phyloP scores from a whole-genome alignment of 1,284 basidiomycete species.

The Pulveroboletus sp. region DNA sequence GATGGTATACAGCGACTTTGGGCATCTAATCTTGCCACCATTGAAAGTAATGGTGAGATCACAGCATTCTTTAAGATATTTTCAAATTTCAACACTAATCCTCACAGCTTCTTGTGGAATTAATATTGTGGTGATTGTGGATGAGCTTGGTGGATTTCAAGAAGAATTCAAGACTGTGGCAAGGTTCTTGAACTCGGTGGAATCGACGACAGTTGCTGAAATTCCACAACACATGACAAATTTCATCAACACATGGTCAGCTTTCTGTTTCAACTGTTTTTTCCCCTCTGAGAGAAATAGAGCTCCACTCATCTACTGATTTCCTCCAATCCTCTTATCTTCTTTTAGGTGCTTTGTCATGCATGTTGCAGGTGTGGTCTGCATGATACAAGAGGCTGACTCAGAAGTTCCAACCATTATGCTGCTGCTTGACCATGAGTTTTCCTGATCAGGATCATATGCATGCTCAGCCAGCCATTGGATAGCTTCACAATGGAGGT shows the following conservation, averaged over 20 bases:
- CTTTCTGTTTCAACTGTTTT: too few species aligned
- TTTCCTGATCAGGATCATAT: too few species aligned
- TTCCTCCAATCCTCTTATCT: too few species aligned
- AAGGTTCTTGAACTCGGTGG: background rate
- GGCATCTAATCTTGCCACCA: background rate
- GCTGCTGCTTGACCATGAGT: too few species aligned
- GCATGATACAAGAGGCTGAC: too few species aligned
- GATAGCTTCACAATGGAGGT: too few species aligned
- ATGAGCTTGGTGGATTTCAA: background rate
- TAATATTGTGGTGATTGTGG: background rate
- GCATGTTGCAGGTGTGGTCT: too few species aligned
- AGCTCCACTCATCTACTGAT: too few species aligned
- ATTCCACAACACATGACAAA: background rate
- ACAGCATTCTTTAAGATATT: background rate
- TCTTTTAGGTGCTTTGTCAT: too few species aligned
- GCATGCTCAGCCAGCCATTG: too few species aligned
- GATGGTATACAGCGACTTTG: background rate
- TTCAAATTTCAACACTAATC: background rate
- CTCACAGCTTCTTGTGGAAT: background rate
- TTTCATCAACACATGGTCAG: background rate
- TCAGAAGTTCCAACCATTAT: too few species aligned
- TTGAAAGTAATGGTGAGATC: background rate
- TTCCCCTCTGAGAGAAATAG: too few species aligned
- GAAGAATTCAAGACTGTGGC: background rate
- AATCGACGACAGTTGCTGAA: background rate